Percentiles rank a stretch among this genome's conserved stretches.
Conservation (phyloP, 768 basidiomycete genomes). For the Serendipita sp. region DNA sequence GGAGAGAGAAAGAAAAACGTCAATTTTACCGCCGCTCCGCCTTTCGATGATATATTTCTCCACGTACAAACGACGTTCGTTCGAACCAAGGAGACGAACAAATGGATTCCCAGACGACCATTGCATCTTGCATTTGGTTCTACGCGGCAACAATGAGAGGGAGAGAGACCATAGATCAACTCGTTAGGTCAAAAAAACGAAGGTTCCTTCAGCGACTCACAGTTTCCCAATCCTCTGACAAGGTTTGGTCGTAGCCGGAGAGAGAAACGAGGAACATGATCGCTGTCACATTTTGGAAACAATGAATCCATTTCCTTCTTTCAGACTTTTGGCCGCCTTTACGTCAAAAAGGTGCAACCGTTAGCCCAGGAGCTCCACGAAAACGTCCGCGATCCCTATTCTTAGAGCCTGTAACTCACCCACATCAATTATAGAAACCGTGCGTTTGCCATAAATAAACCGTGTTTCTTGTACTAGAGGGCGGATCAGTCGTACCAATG, state of each 20-base stretch:
- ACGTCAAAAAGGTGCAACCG: too few species aligned
- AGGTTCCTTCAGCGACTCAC: constrained; percentile 29
- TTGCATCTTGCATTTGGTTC: constrained; percentile 98
- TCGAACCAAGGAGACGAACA: constrained; percentile 97
- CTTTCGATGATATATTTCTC: too few species aligned
- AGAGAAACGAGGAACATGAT: constrained; percentile 84
- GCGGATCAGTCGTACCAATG: background rate
- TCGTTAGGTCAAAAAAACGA: background rate
- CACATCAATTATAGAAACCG: constrained; percentile 85
- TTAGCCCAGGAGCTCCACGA: too few species aligned
- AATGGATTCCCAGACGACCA: constrained; percentile 98
- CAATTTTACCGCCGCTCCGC: too few species aligned
- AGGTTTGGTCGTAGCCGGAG: constrained; percentile 87
- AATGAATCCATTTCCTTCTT: constrained; percentile 86
- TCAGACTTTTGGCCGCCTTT: constrained; percentile 82
- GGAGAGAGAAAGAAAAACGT: too few species aligned
- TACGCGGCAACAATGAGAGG: constrained; percentile 21
- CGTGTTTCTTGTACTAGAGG: constrained; percentile 57
- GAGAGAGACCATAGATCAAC: too few species aligned
- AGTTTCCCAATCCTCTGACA: constrained; percentile 84
- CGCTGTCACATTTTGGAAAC: constrained; percentile 87
- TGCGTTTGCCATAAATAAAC: constrained; percentile 61
- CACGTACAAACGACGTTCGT: constrained; percentile 70
- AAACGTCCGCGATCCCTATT: too few species aligned
- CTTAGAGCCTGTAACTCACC: constrained; percentile 22